A percentile compares a stretch with the other conserved stretches of the same genome.
phyloP scores from a whole-genome alignment of 2,329 filamentous ascomycete genomes.

The Zymoseptoria pseudotritici region DNA sequence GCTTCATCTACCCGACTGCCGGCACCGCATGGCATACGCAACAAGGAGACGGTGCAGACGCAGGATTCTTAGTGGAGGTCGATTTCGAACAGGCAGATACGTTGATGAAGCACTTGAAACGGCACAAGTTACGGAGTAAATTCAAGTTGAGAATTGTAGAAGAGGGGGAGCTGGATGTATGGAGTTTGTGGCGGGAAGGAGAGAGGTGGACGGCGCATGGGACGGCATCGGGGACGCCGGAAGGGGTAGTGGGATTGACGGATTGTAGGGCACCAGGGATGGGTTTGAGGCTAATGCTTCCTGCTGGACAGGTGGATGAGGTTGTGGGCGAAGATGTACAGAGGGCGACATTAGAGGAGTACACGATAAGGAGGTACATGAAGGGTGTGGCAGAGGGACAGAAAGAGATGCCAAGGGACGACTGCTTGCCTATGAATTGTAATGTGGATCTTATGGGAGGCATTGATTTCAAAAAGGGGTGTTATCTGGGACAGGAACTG shows the following conservation, averaged over 20 bases:
- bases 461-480: slow-evolving; percentile 91
- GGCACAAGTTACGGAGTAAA: slow-evolving; percentile 80
- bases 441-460: slow-evolving; percentile 84
- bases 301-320: slow-evolving; percentile 20
- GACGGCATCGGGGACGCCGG: slow-evolving; percentile 6
- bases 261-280: slow-evolving; percentile 31
- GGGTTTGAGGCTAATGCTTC: slow-evolving; percentile 28
- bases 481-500: slow-evolving; percentile 93
- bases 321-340: slow-evolving; percentile 32
- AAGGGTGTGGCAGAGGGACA: slow-evolving; percentile 81
- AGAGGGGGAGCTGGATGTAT: slow-evolving; percentile 58
- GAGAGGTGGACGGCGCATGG: slow-evolving; percentile 29
- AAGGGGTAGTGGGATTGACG: slow-evolving; percentile 34
- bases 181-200: slow-evolving; percentile 64
- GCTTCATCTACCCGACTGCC: slow-evolving; percentile 71
- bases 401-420: slow-evolving; percentile 62
- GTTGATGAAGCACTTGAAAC: slow-evolving; percentile 66
- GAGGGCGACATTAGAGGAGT: slow-evolving; percentile 42
- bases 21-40: slow-evolving; percentile 26
- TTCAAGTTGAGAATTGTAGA: slow-evolving; percentile 61
- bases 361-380: slow-evolving; percentile 70
- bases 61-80: slow-evolving; percentile 71
- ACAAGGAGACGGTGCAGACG: slow-evolving; percentile 28
- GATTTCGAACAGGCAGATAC: slow-evolving; percentile 58
- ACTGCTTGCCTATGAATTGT: slow-evolving; percentile 74